Base-by-base conservation (phyloP, 1,284 basidiomycete species). In the Ceratobasidium sp. region DNA sequence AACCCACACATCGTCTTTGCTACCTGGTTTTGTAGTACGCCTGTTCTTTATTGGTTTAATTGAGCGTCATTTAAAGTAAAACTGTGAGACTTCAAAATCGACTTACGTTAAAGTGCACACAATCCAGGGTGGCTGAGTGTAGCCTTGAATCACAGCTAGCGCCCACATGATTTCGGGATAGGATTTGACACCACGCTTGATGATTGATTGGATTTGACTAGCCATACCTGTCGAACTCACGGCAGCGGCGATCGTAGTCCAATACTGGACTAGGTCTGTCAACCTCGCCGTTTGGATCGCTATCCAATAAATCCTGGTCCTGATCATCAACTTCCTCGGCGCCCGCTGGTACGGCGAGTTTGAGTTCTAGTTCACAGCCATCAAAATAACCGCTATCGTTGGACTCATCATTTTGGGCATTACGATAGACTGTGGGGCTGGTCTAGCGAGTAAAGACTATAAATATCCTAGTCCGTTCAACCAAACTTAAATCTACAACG, bases 391-490 rank as follows among this genome's bases (percentile, higher is more conserved):
- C 21, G 73, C 80, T 1, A 80, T 83, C 46, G 73, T 82, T 16
- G 79, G 78, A 8, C 76, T 83, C 21, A 80, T 83, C 74, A 77
- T 83, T 73, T n/a, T 80, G n/a, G 80, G 80, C 39, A 76, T 82
- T 59, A 75, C 79, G 26, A 76, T 82, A 45, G 78, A 80, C 71
- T 81, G 45, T 36, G 62, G 62, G 2, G 62, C 46, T n/a, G 62
- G 62, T 1, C 62, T 48, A 12, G 45, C 61, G 4, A 52, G 46
- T 32, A 36, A 14, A 1, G 62, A 32, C 4, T 52, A 52, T 32
- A 88, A 88, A 72, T 77, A 91, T 75, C 91, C 91, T 0, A 92
- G 91, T 1, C 88, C 90, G 0, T 92, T 92, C 76, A 84, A 80
- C 30, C 62, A 65, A n/a, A 39, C 39, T 14, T 32, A 23, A 2